phyloP scores from a whole-genome alignment of 2,329 filamentous ascomycete genomes.

The Sarocladium kiliense region DNA sequence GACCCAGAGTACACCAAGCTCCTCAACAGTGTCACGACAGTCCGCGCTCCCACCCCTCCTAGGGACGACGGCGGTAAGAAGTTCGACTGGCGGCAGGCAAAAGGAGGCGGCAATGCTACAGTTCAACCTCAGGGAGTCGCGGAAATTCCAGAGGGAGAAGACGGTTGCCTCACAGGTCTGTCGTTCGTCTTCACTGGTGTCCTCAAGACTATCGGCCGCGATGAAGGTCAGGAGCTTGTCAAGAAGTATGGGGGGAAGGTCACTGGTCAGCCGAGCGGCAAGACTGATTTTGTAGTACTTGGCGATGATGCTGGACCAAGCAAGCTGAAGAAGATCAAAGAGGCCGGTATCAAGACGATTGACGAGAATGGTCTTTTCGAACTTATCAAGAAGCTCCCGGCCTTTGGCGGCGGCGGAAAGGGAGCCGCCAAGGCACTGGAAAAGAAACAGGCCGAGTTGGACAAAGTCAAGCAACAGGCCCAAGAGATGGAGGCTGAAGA shows the following conservation, averaged over 20 bases:
- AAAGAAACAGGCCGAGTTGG: slow-evolving; percentile 79
- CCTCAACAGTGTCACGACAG: slow-evolving; percentile 77
- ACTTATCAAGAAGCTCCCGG: slow-evolving; percentile 74
- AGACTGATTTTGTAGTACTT: slow-evolving; percentile 90
- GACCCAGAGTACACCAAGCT: slow-evolving; percentile 72
- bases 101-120: slow-evolving; percentile 55
- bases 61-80: slow-evolving; percentile 64
- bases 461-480: slow-evolving; percentile 74
- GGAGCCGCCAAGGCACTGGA: slow-evolving; percentile 80
- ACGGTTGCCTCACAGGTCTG: slow-evolving; percentile 85
- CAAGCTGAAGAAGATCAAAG: slow-evolving; percentile 81
- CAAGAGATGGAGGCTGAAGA: slow-evolving; percentile 84
- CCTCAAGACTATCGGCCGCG: slow-evolving; percentile 71
- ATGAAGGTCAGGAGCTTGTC: slow-evolving; percentile 79
- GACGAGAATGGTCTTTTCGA: slow-evolving; percentile 89
- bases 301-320: slow-evolving; percentile 88
- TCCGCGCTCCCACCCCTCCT: slow-evolving; percentile 80
- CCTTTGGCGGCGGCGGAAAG: slow-evolving; percentile 81
- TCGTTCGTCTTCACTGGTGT: slow-evolving; percentile 95
- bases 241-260: slow-evolving; percentile 95
- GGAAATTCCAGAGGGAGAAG: slow-evolving; percentile 75
- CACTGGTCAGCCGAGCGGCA: slow-evolving; percentile 77
- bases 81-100: slow-evolving; percentile 69
- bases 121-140: slow-evolving; percentile 55
- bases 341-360: slow-evolving; percentile 81